Evolutionary conservation across 495 filamentous ascomycete genomes (phyloP).

Genomic region (Baudoinia panamericana): DNA sequence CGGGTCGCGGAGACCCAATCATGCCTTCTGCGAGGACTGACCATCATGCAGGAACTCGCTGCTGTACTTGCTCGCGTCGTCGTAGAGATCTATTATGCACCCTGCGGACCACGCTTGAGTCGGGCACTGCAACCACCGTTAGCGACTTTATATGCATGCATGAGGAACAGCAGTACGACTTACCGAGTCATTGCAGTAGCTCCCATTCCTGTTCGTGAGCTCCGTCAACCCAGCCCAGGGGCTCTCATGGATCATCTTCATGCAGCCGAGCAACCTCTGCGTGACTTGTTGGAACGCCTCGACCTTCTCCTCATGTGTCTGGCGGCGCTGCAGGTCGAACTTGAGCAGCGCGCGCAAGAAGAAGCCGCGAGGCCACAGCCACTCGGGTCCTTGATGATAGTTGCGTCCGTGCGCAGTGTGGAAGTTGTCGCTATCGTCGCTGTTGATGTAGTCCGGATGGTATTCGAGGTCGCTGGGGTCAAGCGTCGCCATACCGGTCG

Average conservation of each 20-base stretch:
- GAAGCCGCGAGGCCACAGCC: constrained; percentile 97
- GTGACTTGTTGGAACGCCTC: constrained; percentile 94
- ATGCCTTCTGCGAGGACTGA: neutral
- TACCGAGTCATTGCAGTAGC: constrained; percentile 76
- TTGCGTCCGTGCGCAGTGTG: constrained; percentile 84
- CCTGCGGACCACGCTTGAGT: constrained; percentile 93
- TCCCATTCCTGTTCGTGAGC: constrained; percentile 79
- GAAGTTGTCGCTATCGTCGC: constrained; percentile 81
- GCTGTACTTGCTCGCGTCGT: constrained; percentile 54
- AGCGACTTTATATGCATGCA: constrained; percentile 12
- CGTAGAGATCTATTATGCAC: constrained; percentile 87
- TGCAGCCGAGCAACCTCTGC: constrained; percentile 64
- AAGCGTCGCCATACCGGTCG: constrained; percentile 89
- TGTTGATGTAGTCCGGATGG: constrained; percentile 84
- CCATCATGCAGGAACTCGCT: constrained; percentile 13
- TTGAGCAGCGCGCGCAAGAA: constrained; percentile 81
- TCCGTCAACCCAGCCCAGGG: constrained; percentile 90
- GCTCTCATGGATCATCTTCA: constrained; percentile 58
- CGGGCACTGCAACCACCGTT: constrained; percentile 46
- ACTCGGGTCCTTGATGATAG: constrained; percentile 97
- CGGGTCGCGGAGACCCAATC: neutral
- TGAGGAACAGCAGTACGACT: constrained; percentile 23
- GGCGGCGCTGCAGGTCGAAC: constrained; percentile 69
- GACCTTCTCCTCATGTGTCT: constrained; percentile 46
- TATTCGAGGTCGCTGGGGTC: constrained; percentile 89